phyloP scores from a whole-genome alignment of 2,329 filamentous ascomycete species.

The Colletotrichum limetticola region DNA sequence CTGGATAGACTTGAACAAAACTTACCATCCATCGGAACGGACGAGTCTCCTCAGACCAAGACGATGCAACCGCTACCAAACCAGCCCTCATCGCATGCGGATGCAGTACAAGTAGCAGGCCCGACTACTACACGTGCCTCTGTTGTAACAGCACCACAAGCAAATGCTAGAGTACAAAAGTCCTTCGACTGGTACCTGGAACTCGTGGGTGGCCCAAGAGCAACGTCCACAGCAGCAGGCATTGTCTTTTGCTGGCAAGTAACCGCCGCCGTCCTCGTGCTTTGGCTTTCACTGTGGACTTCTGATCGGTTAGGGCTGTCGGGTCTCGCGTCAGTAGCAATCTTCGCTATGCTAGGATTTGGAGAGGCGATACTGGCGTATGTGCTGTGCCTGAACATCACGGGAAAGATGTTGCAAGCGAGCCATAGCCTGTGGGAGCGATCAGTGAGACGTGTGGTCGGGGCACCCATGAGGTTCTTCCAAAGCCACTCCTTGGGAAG shows the following conservation, averaged over 20 bases:
- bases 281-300: conserved; percentile 1
- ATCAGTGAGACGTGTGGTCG: not conserved
- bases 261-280: not conserved
- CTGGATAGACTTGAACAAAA: not conserved
- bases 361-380: conserved; percentile 3
- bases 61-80: not conserved
- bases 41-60: not conserved
- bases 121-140: no score
- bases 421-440: conserved; percentile 6
- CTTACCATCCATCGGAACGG: not conserved
- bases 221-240: not conserved
- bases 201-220: not conserved
- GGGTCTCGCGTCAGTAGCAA: not conserved
- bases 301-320: not conserved
- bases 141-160: no score
- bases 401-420: not conserved
- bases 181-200: not conserved
- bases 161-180: no score
- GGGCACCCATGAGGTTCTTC: not conserved
- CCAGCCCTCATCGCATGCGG: not conserved
- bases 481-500: not conserved
- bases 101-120: no score
- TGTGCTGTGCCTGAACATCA: not conserved
- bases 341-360: not conserved
- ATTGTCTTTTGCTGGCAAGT: not conserved